Base-by-base conservation (phyloP, 1,284 basidiomycete species). In the Boletus smithii region DNA sequence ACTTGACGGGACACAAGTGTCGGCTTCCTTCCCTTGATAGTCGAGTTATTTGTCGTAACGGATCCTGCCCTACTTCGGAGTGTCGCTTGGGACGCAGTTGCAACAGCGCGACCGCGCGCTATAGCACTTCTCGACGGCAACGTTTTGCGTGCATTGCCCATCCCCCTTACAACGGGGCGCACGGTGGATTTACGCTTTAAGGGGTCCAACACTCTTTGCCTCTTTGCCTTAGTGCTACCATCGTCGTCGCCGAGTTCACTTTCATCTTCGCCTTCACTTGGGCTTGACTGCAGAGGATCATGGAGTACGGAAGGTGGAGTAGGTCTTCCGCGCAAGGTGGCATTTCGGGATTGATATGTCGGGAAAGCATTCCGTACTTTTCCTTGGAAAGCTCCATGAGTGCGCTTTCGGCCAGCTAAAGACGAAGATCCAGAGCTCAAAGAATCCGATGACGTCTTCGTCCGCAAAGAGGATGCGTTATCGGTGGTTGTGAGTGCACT, bases 401-500 rank as follows among this genome's bases (percentile, higher is more conserved):
- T 46, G 6, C 69, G 69, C 43, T 73, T 73, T 46, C 54, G 63
- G 20, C 71, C 67, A 37, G 62, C 63, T 26, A 68, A 46, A 36
- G 70, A 67, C 9, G 63, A 63, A 8, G 67, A 63, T 23, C 59
- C 63, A 24, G 77, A 73, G 5, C 63, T 63, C 11, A 63, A 58
- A 5, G 76, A 76, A 35, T 72, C 70, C 9, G 77, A 73, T 22
- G 72, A 72, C 5, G 69, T 69, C 22, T 69, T 65, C 8, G 74
- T 75, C 17, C 69, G 68, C 34, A 79, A 59, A 14, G 76, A 70
- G 1, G 73, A 74, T 34, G 63, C 68, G 44, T 73, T 64, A 46
- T 74, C 71, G 24, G 69, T 66, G 11, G 76, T 77, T 24, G 73
- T 73, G 29, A 80, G 57, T 7, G 69, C 67, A 10, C 76, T 77